Base-by-base conservation (phyloP, 2,329 filamentous ascomycete species). In the Aspergillus jensenii region DNA sequence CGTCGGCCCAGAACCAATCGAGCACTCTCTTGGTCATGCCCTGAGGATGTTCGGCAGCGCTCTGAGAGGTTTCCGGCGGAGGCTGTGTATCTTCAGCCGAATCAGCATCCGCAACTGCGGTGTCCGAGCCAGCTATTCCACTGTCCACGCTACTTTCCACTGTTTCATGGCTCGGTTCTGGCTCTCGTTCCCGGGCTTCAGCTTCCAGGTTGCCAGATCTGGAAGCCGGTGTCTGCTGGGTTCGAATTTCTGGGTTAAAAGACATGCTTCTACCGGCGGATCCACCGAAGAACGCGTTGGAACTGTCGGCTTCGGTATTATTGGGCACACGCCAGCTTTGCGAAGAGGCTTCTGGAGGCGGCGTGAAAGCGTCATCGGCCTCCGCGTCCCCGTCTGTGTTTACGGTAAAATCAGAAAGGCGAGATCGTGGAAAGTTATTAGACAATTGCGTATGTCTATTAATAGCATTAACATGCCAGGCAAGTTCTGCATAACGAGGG, bases 401-500 rank as follows among this genome's bases (percentile, higher is more conserved):
- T 1, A 39, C 37, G 15, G 23, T 52, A 5, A 55, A 52, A 25
- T 46, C 50, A 15, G 60, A 52, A 19, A 39, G 31, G 8, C 35
- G 50, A 14, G 48, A 55, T 48, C 40, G 40, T 41, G 43, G 50
- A 23, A 45, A 17, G 27, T 41, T 37, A 39, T 60, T 48, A 48
- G 52, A 60, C 9, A 14, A 21, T 14, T 49, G 56, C 23, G 68
- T 61, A 15, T 71, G 57, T 19, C 67, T 70, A 60, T 71, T 78
- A 60, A 86, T 84, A 23, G 84, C 76, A 33, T 80, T 78, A 11
- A 88, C 79, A 78, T 86, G 85, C 69, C 85, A 84, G 11, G 78
- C 76, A 35, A 90, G 78, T 50, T 83, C 81, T 11, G 85, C 82
- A 55, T 83, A 79, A 2, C 85, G 78, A 4, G 82, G 80, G 64